A percentile compares a stretch with the other conserved stretches of the same genome.
Conservation (phyloP, 176 grass and related monocot genomes). For the Avena sativa region DNA sequence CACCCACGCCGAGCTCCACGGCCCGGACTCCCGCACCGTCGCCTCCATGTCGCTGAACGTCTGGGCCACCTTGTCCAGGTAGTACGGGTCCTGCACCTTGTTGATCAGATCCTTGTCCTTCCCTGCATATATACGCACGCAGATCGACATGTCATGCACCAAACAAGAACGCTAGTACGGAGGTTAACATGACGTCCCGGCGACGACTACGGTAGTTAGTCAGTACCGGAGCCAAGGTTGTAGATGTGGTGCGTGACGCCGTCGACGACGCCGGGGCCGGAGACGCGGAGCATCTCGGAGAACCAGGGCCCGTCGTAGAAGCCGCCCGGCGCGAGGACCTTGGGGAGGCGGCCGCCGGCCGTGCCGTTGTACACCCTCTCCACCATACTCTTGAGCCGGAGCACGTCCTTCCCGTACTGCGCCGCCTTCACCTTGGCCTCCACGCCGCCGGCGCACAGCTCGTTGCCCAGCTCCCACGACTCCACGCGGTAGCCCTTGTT, state of each 20-base stretch:
- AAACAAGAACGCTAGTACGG: not conserved
- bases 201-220: not conserved
- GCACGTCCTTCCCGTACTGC: conserved; percentile 54
- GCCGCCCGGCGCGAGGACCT: conserved; percentile 56
- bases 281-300: conserved; percentile 56
- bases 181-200: not conserved
- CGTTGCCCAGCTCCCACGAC: conserved; percentile 78
- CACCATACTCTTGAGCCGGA: conserved; percentile 44
- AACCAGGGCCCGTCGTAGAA: conserved; percentile 67
- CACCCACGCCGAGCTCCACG: conserved; percentile 68
- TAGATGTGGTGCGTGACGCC: conserved; percentile 70
- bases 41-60: conserved; percentile 45
- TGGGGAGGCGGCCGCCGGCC: conserved; percentile 34
- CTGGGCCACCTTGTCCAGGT: conserved; percentile 44
- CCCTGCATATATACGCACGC: conserved; percentile 31
- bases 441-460: conserved; percentile 55
- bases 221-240: conserved; percentile 62
- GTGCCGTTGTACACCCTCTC: conserved; percentile 36
- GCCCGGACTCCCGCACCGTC: conserved; percentile 40
- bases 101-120: conserved; percentile 45
- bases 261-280: conserved; percentile 57
- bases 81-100: conserved; percentile 54
- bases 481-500: conserved; percentile 54
- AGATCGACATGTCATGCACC: not conserved
- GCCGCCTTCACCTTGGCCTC: conserved; percentile 51